phyloP scores from a whole-genome alignment of 2,329 filamentous ascomycete species.

The Graphilbum ipis-grandicollis region DNA sequence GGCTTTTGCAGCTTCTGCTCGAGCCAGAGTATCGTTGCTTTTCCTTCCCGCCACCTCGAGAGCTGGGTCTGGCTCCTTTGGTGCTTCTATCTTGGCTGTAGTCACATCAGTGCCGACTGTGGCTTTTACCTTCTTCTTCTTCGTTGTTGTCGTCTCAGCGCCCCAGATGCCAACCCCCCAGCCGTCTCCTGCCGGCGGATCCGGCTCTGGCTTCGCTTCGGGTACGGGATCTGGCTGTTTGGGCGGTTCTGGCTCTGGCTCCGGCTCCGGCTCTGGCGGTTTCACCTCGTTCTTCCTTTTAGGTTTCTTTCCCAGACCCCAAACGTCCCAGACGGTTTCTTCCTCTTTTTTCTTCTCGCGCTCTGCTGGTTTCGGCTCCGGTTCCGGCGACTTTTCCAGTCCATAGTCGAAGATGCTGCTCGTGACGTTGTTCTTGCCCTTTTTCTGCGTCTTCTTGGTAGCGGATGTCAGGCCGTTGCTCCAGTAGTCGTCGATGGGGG shows the following conservation, averaged over 20 bases:
- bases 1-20: slow-evolving; percentile 4
- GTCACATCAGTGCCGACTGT: too few species aligned
- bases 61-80: slow-evolving; percentile 1
- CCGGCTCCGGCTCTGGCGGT: slow-evolving; percentile 1
- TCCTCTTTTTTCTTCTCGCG: slow-evolving; percentile 6
- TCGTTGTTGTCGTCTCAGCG: slow-evolving; percentile 2
- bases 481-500: slow-evolving; percentile 10
- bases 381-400: slow-evolving; percentile 3
- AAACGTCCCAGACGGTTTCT: slow-evolving; percentile 22
- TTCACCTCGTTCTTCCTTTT: slow-evolving; percentile 17
- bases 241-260: slow-evolving; percentile 4
- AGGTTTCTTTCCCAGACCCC: slow-evolving; percentile 24
- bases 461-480: too few species aligned
- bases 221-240: slow-evolving; percentile 5
- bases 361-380: neutral
- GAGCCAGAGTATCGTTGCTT: slow-evolving; percentile 5
- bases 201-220: slow-evolving; percentile 6
- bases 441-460: slow-evolving; percentile 22
- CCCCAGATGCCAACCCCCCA: neutral
- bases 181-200: slow-evolving; percentile 2
- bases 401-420: slow-evolving; percentile 6
- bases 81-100: neutral
- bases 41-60: slow-evolving; percentile 6
- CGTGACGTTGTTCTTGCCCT: slow-evolving; percentile 18
- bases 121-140: slow-evolving; percentile 13